A percentile compares a stretch with the other conserved stretches of the same genome.
Conservation (phyloP, 257 asterid species). For the Nicotiana tomentosiformis region DNA sequence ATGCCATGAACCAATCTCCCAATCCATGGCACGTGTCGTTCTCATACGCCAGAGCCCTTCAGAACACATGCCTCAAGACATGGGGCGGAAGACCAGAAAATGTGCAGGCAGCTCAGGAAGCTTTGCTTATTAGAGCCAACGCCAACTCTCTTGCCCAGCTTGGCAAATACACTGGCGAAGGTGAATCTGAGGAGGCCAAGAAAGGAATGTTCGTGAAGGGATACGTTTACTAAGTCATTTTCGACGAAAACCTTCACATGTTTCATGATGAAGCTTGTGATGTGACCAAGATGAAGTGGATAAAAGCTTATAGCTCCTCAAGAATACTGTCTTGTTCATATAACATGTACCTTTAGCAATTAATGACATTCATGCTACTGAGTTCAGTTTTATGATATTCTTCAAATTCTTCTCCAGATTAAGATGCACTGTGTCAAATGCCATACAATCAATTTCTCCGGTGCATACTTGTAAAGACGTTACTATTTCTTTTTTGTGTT, state of each 20-base stretch:
- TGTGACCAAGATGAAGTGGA: not conserved
- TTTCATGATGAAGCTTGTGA: conserved; percentile 22
- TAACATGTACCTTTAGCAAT: not conserved
- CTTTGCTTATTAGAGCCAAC: conserved; percentile 49
- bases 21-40: conserved; percentile 74
- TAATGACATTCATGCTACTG: not conserved
- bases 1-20: conserved; percentile 61
- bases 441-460: not conserved
- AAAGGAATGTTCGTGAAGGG: conserved; percentile 62
- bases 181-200: conserved; percentile 70
- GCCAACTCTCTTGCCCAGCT: conserved; percentile 72
- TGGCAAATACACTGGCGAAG: conserved; percentile 60
- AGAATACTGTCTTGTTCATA: not conserved
- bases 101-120: conserved; percentile 56
- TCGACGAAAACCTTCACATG: not conserved
- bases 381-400: conserved; percentile 5
- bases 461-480: not conserved
- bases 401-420: not conserved
- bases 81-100: conserved; percentile 70
- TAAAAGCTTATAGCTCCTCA: not conserved
- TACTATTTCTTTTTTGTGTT: too few species aligned
- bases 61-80: conserved; percentile 70
- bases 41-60: conserved; percentile 69
- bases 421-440: not conserved
- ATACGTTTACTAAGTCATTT: conserved; percentile 41